Evolutionary conservation across 2,329 filamentous ascomycete genomes (phyloP), one percentile per base, ranked within the genome.

Genomic region (Penicillium capsulatum): DNA sequence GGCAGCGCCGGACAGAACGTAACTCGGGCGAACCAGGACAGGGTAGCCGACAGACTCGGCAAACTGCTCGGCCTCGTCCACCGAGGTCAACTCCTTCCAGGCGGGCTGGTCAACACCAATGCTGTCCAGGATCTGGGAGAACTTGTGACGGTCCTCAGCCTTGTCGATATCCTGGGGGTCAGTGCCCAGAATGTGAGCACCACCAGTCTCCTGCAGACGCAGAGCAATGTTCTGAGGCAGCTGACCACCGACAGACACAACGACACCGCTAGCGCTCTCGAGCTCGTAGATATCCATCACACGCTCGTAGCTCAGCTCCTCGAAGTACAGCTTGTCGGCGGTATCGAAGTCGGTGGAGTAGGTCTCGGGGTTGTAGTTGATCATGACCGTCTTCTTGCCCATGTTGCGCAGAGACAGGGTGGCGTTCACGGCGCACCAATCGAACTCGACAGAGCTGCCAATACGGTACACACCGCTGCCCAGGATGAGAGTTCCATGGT

Each of bases 201-300:
- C 84, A 38, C 92, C 92, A 36, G 81, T 83, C 64, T 97, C 88
- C 70, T 97, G 91, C 3, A 98, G 80, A 53, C 87, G 85, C 33
- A 97, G 82, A 3, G 92, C 92, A 60, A 97, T 96, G 73, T 97
- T 97, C 70, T 98, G 92, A 2, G 92, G 90, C 44, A 97, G 79
- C 69, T 98, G 92, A 30, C 92, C 92, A 60, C 92, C 92, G 8
- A 97, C 89, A 43, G 89, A 96, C 6, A 97, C 91, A 3, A 97
- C 90, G 17, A 97, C 88, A 55, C 90, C 91, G 38, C 75, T 80
- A 5, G 90, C 83, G 42, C 74, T 73, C 68, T 97, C 92, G 11
- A 97, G 78, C 67, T 97, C 92, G 65, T 96, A 96, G 51, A 97
- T 97, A 66, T 98, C 92, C 88, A 97, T 94, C 7, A 97, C 91